phyloP scores from a whole-genome alignment of 2,329 filamentous ascomycete genomes.

The Diaporthe caulivora region DNA sequence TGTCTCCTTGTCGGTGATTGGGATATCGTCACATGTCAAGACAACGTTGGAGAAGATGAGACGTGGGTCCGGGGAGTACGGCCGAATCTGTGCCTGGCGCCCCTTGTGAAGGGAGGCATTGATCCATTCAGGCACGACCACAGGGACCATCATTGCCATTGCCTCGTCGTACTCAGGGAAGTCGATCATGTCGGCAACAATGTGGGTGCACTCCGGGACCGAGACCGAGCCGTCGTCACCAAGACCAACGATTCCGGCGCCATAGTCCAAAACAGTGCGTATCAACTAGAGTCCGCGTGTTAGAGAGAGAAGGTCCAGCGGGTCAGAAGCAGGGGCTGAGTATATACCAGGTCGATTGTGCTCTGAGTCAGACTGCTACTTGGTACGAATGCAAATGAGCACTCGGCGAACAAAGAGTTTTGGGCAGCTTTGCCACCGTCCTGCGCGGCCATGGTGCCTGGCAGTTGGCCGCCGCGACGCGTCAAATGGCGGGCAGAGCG shows the following conservation, averaged over 20 bases:
- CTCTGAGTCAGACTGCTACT: slow-evolving; percentile 30
- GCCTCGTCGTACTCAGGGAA: slow-evolving; percentile 88
- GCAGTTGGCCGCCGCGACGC: slow-evolving; percentile 15
- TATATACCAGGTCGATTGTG: slow-evolving; percentile 19
- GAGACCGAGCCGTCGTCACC: slow-evolving; percentile 62
- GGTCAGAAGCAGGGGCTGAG: not conserved
- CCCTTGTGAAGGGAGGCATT: slow-evolving; percentile 75
- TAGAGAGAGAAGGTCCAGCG: not conserved
- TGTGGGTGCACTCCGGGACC: slow-evolving; percentile 65
- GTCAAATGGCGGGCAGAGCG: slow-evolving; percentile 11
- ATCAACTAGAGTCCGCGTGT: slow-evolving; percentile 52
- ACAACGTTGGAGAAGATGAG: slow-evolving; percentile 90
- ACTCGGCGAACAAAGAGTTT: slow-evolving; percentile 28
- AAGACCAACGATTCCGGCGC: slow-evolving; percentile 61
- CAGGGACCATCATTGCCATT: slow-evolving; percentile 82
- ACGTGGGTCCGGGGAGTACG: slow-evolving; percentile 90
- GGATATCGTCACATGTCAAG: slow-evolving; percentile 86
- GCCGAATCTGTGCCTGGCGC: slow-evolving; percentile 82
- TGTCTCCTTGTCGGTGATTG: slow-evolving; percentile 87
- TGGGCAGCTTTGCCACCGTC: slow-evolving; percentile 1
- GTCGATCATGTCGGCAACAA: slow-evolving; percentile 81
- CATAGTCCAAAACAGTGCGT: slow-evolving; percentile 59
- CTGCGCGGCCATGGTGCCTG: slow-evolving; percentile 28
- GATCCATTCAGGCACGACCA: slow-evolving; percentile 88
- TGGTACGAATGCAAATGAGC: slow-evolving; percentile 33